Base-by-base conservation (phyloP, 2,329 filamentous ascomycete species). In the Cercospora beticola region DNA sequence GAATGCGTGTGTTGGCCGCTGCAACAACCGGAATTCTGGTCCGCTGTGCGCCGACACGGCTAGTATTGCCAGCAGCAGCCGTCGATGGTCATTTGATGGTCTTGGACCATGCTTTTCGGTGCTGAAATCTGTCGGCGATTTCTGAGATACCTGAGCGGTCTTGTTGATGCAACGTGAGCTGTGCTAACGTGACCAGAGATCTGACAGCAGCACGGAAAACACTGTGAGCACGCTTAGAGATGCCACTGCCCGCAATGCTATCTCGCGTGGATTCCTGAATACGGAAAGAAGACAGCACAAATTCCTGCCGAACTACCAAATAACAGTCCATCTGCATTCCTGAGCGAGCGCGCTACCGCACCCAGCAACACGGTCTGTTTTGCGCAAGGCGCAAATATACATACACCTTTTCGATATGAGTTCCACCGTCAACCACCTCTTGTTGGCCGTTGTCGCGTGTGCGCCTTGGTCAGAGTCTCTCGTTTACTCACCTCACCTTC, bases 241-340 rank as follows among this genome's bases (percentile, higher is more conserved):
- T 40, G 16, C 31, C 57, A 40, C 18, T 36, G 28, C n/a, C n/a
- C 46, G 46, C 46, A 8, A 60, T 46, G 33, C 56, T 5, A 26
- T 40, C 59, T 49, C 60, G 43, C 60, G 60, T 62, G 43, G 28
- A 62, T 49, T 40, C 40, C 59, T 43, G n/a, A 14, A 58, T 58
- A 43, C 33, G 58, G 58, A n/a, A 61, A 61, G 21, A 9, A 26
- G 30, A 26, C n/a, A 49, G 59, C n/a, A 49, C 59, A n/a, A 40
- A 62, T 43, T 46, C 59, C 33, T n/a, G 36, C 18, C 33, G 10
- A 33, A 59, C 40, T 43, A 31, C 49, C 46, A 65, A 36, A 62
- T 28, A 54, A 28, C 26, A 46, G 49, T 21, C 60, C 36, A 40
- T 31, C 66, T 56, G 61, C 66, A 68, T 68, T 68, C 66, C 66